Conservation (phyloP, 2,329 filamentous ascomycete species). For the Hansfordia pulvinata region DNA sequence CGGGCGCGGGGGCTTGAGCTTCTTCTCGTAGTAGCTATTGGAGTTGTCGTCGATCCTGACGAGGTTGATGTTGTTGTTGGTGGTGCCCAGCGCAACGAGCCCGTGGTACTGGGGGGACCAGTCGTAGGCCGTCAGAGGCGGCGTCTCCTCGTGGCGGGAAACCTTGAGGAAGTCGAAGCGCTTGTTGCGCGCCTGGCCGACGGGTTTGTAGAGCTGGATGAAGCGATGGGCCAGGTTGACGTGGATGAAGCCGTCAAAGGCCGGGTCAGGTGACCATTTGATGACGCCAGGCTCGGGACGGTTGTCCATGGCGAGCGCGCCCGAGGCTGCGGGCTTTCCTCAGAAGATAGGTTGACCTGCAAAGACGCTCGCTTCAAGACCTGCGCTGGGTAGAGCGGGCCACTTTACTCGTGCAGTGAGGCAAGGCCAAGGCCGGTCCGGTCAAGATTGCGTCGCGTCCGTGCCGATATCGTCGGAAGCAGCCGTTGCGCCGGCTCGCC, state of each 20-base stretch:
- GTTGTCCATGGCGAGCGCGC: slow-evolving; percentile 40
- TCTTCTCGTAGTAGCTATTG: slow-evolving; percentile 51
- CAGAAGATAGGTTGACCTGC: too few species aligned
- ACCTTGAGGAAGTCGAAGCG: slow-evolving; percentile 43
- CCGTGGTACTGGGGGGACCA: slow-evolving; percentile 50
- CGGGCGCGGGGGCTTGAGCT: slow-evolving; percentile 60
- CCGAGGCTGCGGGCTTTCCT: too few species aligned
- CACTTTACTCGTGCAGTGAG: too few species aligned
- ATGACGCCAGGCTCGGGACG: slow-evolving; percentile 49
- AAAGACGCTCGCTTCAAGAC: too few species aligned
- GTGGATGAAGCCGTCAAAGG: slow-evolving; percentile 47
- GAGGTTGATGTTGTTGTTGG: slow-evolving; percentile 62
- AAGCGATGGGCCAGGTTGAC: slow-evolving; percentile 51
- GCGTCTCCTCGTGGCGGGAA: slow-evolving; percentile 48
- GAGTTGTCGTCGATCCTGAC: slow-evolving; percentile 59
- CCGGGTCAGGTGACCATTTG: slow-evolving; percentile 50
- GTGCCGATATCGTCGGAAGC: too few species aligned
- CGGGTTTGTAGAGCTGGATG: slow-evolving; percentile 50
- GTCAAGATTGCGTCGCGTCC: too few species aligned
- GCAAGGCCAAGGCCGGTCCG: too few species aligned
- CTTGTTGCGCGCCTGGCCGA: slow-evolving; percentile 40
- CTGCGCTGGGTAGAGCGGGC: too few species aligned
- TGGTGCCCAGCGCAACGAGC: slow-evolving; percentile 62
- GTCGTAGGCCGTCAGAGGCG: slow-evolving; percentile 50
- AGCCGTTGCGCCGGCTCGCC: too few species aligned